These are phyloP conservation scores for Ustilago cynodontis DNA, from an alignment of 1,284 basidiomycete species.

Conservation along the genomic window DNA sequence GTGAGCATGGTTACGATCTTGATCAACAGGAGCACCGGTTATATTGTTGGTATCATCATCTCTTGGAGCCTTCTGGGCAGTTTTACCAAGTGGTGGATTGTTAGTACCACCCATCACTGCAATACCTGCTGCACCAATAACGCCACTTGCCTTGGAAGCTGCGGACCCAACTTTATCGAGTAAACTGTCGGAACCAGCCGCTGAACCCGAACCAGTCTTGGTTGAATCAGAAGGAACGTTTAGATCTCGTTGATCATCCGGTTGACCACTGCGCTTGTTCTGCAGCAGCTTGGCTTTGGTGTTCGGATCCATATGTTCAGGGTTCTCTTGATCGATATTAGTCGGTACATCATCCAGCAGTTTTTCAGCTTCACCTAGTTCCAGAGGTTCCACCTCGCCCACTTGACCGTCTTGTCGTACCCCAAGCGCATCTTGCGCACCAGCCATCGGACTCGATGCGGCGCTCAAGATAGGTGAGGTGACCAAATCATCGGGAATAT, in stretches of 20 bases:
- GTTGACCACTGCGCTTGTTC: conserved; percentile 31
- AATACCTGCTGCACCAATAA: conserved; percentile 74
- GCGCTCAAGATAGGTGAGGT: conserved; percentile 79
- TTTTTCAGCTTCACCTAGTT: conserved; percentile 43
- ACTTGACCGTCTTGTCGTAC: background rate
- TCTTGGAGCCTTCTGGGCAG: conserved; percentile 29
- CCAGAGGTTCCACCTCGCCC: conserved; percentile 58
- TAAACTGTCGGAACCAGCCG: conserved; percentile 37
- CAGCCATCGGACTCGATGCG: conserved; percentile 56
- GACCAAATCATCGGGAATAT: conserved; percentile 91
- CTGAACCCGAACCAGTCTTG: conserved; percentile 36
- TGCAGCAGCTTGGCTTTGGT: conserved; percentile 14
- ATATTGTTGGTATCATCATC: conserved; percentile 20
- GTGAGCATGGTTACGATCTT: conserved; percentile 23
- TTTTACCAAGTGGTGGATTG: conserved; percentile 46
- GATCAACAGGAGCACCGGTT: conserved; percentile 26
- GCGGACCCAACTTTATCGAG: conserved; percentile 67
- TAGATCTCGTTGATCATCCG: conserved; percentile 32
- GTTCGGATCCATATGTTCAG: conserved; percentile 3
- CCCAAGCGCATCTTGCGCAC: conserved; percentile 12
- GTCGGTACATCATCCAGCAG: conserved; percentile 2
- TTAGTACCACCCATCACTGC: conserved; percentile 35
- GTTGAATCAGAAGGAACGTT: conserved; percentile 42
- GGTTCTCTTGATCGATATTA: conserved; percentile 6
- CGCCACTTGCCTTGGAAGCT: conserved; percentile 75